These are phyloP conservation scores for Botrytis hyacinthi DNA, from an alignment of 2,329 filamentous ascomycete species.

Conservation along the genomic window DNA sequence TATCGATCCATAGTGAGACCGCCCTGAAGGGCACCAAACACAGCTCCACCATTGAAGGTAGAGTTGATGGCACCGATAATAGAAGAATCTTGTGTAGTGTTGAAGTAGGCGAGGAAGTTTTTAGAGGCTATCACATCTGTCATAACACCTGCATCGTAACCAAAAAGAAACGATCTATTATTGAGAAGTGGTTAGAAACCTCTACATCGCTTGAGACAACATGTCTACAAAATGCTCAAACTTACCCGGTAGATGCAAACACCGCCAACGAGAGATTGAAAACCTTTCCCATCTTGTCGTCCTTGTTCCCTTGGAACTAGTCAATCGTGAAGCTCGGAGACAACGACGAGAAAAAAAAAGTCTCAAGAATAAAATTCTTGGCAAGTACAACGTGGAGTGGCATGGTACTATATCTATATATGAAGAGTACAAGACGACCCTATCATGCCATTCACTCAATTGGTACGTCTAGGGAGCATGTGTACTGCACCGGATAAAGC, in stretches of 20 bases:
- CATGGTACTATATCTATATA: constrained; percentile 20
- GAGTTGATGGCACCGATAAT: constrained; percentile 58
- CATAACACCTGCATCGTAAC: constrained; percentile 40
- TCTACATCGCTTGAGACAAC: background rate
- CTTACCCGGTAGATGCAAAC: constrained; percentile 44
- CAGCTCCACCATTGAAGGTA: constrained; percentile 61
- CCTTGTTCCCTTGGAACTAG: background rate
- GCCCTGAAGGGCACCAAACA: constrained; percentile 39
- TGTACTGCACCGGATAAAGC: constrained; percentile 9
- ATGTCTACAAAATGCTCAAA: background rate
- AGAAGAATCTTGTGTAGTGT: constrained; percentile 37
- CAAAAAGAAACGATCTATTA: constrained; percentile 42
- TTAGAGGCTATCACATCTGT: constrained; percentile 36
- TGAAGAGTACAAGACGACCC: background rate
- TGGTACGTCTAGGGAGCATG: background rate
- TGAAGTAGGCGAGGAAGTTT: constrained; percentile 37
- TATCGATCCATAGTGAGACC: constrained; percentile 56
- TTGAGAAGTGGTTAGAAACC: constrained; percentile 21
- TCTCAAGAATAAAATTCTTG: constrained; percentile 7
- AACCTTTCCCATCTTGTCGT: constrained; percentile 41
- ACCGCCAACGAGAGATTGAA: constrained; percentile 45
- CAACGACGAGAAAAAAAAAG: background rate
- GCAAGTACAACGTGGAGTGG: background rate
- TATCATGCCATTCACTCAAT: background rate
- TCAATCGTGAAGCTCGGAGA: background rate